Base-by-base conservation (phyloP, 164 flowering plant genomes). In the Dillenia turbinata region DNA sequence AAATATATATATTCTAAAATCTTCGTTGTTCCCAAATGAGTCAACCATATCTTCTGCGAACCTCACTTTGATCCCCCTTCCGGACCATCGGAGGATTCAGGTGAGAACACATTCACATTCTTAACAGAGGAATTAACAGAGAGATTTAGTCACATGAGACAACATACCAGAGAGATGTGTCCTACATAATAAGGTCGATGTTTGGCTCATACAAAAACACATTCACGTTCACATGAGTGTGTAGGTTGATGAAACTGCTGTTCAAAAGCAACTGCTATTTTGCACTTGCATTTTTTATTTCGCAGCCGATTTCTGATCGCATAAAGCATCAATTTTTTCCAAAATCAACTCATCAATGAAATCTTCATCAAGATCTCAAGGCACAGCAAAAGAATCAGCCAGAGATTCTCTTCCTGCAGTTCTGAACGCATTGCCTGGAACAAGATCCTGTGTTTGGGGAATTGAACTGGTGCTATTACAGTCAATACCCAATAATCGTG, bases 321-420 rank as follows among this genome's bases (percentile, higher is more conserved):
- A 87, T 59, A 93, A 63, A 54, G 73, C 85, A 81, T 90, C 98
- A 56, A 93, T 88, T 75, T 86, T 83, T 66, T 79, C 71, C 60
- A 90, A 75, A 59, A 88, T 24, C 2, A 79, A 69, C 44, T 83
- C 88, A 58, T 90, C 90, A 66, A 26, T 26, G 33, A 90, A 78
- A 52, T 80, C 95, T 55, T 86, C 90, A 56, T 81, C 83, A 12
- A 81, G 60, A 59, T 64, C 54, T 70, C 52, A 60, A 50, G 70
- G 15, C 11, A 65, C 63, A 4, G 66, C 57, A 12, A 66, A 66
- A 11, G 63, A 48, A n/a, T 62, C 66, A 59, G 33, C 54, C 53
- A 61, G 66, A 60, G 47, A 26, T 26, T 26, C 33, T 26, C 33
- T 26, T 26, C 3, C 33, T 26, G 33, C 5, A 49, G 60, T 12